Evolutionary conservation across 2,329 filamentous ascomycete species (phyloP).

Genomic region (Coniochaeta prunicola): DNA sequence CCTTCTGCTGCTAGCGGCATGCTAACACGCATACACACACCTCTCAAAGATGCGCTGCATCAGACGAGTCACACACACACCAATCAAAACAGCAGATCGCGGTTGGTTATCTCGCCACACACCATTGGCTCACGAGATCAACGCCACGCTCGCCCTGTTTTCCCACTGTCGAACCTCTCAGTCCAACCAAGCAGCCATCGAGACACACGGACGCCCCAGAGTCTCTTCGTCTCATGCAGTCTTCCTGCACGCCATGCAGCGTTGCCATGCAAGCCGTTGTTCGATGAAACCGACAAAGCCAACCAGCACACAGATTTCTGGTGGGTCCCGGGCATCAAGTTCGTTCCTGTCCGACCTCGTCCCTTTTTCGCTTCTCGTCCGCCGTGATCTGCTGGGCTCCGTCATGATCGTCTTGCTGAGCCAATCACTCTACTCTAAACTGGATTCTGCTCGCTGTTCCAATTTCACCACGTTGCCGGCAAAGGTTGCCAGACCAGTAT

Average conservation of each 20-base stretch:
- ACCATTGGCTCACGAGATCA: conserved; percentile 1
- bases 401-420: neutral
- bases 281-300: neutral
- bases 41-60: neutral
- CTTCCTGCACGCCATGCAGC: neutral
- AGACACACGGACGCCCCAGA: neutral
- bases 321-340: neutral
- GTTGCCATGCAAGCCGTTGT: neutral
- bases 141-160: conserved; percentile 4
- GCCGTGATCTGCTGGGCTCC: neutral
- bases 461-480: neutral
- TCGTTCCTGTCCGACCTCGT: neutral
- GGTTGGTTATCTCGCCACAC: neutral
- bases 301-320: neutral
- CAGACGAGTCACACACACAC: too few relatives aligned
- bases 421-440: neutral
- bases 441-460: neutral
- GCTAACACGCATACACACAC: neutral
- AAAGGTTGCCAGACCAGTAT: neutral
- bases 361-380: neutral
- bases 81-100: neutral
- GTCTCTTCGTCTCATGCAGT: neutral
- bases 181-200: too few relatives aligned
- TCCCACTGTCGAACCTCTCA: neutral
- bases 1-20: neutral